These are phyloP conservation scores for Trichosphaerium sp. DNA, from an alignment of 78 protist species.

Conservation along the genomic window DNA sequence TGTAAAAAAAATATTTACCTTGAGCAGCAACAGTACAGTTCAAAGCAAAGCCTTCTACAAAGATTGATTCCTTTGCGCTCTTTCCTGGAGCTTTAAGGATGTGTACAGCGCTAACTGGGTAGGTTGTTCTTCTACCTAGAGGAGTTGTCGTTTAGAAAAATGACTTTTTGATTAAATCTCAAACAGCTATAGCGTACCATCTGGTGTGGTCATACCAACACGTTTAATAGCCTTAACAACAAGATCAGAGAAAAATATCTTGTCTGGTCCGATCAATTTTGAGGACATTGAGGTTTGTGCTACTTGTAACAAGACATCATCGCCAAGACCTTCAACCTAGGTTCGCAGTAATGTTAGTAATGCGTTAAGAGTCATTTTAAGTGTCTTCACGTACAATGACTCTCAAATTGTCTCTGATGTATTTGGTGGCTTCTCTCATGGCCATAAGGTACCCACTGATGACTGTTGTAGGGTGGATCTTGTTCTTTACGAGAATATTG, in stretches of 20 bases:
- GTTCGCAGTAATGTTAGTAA: background rate
- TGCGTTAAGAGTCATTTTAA: background rate
- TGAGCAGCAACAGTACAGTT: slow-evolving; percentile 83
- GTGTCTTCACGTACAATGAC: no score
- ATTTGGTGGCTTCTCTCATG: slow-evolving; percentile 74
- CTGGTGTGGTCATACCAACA: slow-evolving; percentile 56
- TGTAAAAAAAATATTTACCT: slow-evolving; percentile 15
- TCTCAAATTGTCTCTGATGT: slow-evolving; percentile 53
- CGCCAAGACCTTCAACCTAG: slow-evolving; percentile 55
- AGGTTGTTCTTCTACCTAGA: background rate
- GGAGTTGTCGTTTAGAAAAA: background rate
- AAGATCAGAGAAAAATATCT: slow-evolving; percentile 85
- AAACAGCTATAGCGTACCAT: background rate
- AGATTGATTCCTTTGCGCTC: slow-evolving; percentile 59
- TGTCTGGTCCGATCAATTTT: slow-evolving; percentile 82
- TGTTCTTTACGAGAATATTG: slow-evolving; percentile 76
- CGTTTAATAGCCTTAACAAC: slow-evolving; percentile 82
- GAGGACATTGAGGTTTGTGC: slow-evolving; percentile 96
- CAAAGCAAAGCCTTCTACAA: slow-evolving; percentile 89
- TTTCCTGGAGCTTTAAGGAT: slow-evolving; percentile 94
- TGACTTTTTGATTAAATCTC: background rate
- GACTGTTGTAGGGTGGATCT: slow-evolving; percentile 96
- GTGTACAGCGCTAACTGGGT: slow-evolving; percentile 84
- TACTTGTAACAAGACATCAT: slow-evolving; percentile 74
- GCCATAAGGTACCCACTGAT: slow-evolving; percentile 95